Conservation (phyloP, 2,329 filamentous ascomycete species). For the Penicillium freii region DNA sequence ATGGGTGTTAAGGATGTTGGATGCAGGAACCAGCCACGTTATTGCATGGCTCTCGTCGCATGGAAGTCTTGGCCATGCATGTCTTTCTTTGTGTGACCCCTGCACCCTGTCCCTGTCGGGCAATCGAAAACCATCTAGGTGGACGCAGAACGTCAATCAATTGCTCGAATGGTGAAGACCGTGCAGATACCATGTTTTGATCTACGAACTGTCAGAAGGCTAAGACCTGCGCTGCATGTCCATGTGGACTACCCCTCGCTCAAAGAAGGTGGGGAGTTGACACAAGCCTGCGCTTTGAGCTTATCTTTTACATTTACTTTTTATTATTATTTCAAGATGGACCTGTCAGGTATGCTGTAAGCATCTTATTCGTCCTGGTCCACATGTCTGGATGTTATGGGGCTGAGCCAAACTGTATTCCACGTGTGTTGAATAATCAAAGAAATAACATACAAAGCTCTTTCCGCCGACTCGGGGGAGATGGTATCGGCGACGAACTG, state of each 20-base stretch:
- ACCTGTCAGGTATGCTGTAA: not conserved
- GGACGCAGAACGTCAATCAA: not conserved
- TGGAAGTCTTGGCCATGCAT: constrained; percentile 6
- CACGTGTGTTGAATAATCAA: not conserved
- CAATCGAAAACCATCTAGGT: not conserved
- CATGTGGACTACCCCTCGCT: not conserved
- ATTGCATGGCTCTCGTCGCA: not conserved
- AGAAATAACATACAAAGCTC: not conserved
- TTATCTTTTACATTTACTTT: constrained; percentile 5
- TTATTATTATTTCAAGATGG: not conserved
- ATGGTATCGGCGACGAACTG: no score
- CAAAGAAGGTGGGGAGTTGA: not conserved
- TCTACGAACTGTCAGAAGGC: not conserved
- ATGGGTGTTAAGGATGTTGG: not conserved
- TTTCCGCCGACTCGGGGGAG: not conserved
- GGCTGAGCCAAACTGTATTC: not conserved
- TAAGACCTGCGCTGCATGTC: not conserved
- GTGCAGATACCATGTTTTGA: constrained; percentile 2
- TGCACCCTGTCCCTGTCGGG: not conserved
- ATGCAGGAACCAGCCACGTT: constrained; percentile 26
- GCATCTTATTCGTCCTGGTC: constrained; percentile 1
- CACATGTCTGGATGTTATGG: not conserved
- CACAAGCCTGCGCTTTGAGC: constrained; percentile 6
- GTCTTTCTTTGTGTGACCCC: constrained; percentile 3
- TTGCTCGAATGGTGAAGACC: not conserved